phyloP scores from a whole-genome alignment of 306 rosid genomes.

The Cicer cuneatum region DNA sequence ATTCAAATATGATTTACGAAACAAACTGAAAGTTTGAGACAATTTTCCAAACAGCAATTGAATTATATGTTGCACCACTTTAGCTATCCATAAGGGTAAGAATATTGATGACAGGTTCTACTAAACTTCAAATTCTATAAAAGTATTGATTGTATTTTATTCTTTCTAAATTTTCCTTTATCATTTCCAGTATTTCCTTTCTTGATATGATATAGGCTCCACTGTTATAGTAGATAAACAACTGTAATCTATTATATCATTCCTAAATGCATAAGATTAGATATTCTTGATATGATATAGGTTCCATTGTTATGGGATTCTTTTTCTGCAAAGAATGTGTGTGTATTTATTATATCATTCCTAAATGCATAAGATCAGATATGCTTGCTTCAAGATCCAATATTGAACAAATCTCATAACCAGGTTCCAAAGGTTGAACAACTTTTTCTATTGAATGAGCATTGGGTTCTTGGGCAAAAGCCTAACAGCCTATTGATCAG shows the following conservation, averaged over 20 bases:
- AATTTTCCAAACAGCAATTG: constrained; percentile 24
- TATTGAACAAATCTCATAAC: background rate
- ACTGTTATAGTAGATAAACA: background rate
- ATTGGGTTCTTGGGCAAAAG: background rate
- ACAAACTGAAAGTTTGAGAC: constrained; percentile 25
- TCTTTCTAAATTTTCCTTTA: background rate
- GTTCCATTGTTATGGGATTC: background rate
- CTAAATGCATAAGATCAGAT: constrained; percentile 18
- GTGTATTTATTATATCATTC: background rate
- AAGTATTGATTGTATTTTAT: constrained; percentile 2
- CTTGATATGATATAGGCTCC: background rate
- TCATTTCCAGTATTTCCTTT: background rate
- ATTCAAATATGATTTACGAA: constrained; percentile 15
- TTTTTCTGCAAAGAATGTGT: constrained; percentile 14
- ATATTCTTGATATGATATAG: no score
- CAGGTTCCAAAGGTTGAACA: background rate
- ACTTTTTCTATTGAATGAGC: background rate
- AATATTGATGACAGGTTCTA: constrained; percentile 8
- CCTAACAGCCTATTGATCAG: background rate
- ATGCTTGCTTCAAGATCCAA: constrained; percentile 11
- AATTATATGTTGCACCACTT: constrained; percentile 30
- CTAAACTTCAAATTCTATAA: background rate
- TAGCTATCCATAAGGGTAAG: background rate
- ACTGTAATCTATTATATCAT: constrained; percentile 9
- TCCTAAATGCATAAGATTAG: no score